phyloP scores from a whole-genome alignment of 352 stramenopile genomes.

The Aphanomyces astaci region DNA sequence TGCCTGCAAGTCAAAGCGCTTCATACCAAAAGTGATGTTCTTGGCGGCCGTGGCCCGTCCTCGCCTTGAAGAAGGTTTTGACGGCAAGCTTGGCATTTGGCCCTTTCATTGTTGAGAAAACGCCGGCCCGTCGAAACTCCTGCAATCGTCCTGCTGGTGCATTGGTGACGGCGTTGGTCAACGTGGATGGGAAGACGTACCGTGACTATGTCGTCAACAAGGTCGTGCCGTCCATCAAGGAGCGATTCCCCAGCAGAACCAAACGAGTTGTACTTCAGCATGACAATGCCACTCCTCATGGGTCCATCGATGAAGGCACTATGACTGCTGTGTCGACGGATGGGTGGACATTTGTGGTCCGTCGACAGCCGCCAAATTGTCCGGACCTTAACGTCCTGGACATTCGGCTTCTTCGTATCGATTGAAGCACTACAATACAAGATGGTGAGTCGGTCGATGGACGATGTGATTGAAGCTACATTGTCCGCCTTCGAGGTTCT shows the following conservation, averaged over 20 bases:
- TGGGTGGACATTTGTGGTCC: too few species aligned
- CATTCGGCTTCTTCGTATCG: slow-evolving; percentile 27
- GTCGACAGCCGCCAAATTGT: slow-evolving; percentile 27
- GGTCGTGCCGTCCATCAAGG: slow-evolving; percentile 27
- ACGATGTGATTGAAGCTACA: too few species aligned
- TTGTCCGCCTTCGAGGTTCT: slow-evolving; percentile 11
- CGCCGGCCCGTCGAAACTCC: background rate
- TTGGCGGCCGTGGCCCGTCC: slow-evolving; percentile 20
- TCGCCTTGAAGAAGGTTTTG: too few species aligned
- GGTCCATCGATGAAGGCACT: slow-evolving; percentile 23
- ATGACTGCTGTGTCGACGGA: too few species aligned
- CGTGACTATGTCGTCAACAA: slow-evolving; percentile 25
- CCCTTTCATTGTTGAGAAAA: background rate
- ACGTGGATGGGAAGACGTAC: slow-evolving; percentile 25
- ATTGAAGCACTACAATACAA: slow-evolving; percentile 25
- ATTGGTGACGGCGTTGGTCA: slow-evolving; percentile 1
- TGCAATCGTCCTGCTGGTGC: background rate
- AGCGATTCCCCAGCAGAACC: background rate
- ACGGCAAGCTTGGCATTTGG: background rate
- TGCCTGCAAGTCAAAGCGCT: background rate
- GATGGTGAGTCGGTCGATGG: background rate
- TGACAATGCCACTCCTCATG: slow-evolving; percentile 29
- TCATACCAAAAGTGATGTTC: slow-evolving; percentile 6
- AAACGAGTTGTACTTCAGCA: slow-evolving; percentile 23
- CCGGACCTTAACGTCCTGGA: slow-evolving; percentile 32